Evolutionary conservation across 2,329 filamentous ascomycete genomes (phyloP).

Genomic region (Fusarium concolor): DNA sequence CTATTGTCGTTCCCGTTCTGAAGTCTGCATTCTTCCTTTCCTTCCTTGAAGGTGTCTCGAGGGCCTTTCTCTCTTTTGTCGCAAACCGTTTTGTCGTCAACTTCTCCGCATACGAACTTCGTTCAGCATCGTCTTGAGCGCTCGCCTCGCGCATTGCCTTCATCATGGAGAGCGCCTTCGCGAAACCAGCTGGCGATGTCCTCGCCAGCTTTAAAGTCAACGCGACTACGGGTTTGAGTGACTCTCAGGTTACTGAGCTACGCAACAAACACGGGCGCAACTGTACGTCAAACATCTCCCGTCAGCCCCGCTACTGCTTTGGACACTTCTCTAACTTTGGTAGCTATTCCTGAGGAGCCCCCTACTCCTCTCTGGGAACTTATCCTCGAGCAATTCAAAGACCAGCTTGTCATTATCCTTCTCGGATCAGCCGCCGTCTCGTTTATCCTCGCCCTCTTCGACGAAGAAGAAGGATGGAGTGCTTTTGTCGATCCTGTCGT

Average conservation of each 20-base stretch:
- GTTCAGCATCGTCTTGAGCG: conserved; percentile 27
- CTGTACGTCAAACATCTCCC: conserved; percentile 59
- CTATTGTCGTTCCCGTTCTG: conserved; percentile 19
- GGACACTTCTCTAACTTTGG: conserved; percentile 24
- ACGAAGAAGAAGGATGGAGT: conserved; percentile 93
- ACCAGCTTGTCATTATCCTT: conserved; percentile 95
- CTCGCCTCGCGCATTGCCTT: conserved; percentile 38
- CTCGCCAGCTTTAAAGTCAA: conserved; percentile 69
- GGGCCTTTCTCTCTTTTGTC: conserved; percentile 22
- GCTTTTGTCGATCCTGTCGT: conserved; percentile 97
- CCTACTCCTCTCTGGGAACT: conserved; percentile 97
- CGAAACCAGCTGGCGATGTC: conserved; percentile 67
- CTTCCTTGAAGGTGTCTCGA: conserved; percentile 16
- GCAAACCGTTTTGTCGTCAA: conserved; percentile 17
- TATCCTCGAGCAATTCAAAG: conserved; percentile 98
- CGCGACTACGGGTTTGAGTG: conserved; percentile 65
- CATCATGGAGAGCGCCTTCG: conserved; percentile 73
- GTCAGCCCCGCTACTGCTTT: conserved; percentile 19
- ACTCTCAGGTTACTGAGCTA: conserved; percentile 67
- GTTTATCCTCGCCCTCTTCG: conserved; percentile 91
- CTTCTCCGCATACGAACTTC: conserved; percentile 21
- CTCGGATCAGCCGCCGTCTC: conserved; percentile 93
- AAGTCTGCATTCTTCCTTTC: conserved; percentile 19
- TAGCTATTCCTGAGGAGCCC: conserved; percentile 83
- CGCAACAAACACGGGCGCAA: conserved; percentile 73